These are phyloP conservation scores for Dalbergia cochinchinensis DNA, from an alignment of 306 rosid species.

Conservation along the genomic window DNA sequence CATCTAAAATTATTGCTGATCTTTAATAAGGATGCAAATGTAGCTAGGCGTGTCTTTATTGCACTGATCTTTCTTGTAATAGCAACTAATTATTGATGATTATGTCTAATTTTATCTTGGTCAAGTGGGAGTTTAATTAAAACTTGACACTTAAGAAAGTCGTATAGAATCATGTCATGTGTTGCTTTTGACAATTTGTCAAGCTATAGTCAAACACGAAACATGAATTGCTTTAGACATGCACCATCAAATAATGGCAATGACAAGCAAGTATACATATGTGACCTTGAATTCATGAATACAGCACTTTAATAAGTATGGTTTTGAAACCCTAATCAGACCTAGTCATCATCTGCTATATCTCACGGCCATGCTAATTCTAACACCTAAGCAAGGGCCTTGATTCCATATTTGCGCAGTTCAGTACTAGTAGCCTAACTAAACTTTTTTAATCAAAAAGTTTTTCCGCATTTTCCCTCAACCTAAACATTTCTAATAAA, in stretches of 20 bases:
- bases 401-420: neutral
- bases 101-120: constrained; percentile 25
- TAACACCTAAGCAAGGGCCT: neutral
- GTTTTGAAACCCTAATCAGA: constrained; percentile 33
- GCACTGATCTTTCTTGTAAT: neutral
- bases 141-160: constrained; percentile 40
- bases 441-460: too few relatives aligned
- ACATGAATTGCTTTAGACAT: constrained; percentile 27
- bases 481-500: too few relatives aligned
- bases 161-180: constrained; percentile 36
- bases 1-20: neutral
- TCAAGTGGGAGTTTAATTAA: constrained; percentile 6
- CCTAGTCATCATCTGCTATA: constrained; percentile 55
- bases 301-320: constrained; percentile 16
- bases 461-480: too few relatives aligned
- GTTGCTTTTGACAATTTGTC: constrained; percentile 22
- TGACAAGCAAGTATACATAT: constrained; percentile 16
- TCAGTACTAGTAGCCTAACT: neutral
- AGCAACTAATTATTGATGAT: constrained; percentile 32
- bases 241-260: constrained; percentile 32
- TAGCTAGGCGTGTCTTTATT: neutral
- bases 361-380: constrained; percentile 29
- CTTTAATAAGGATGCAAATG: neutral
- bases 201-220: constrained; percentile 13
- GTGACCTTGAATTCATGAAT: constrained; percentile 14